Evolutionary conservation across 2,329 filamentous ascomycete species (phyloP), one percentile per base, ranked within the genome.

Genomic region (Xenoacremonium recifei): DNA sequence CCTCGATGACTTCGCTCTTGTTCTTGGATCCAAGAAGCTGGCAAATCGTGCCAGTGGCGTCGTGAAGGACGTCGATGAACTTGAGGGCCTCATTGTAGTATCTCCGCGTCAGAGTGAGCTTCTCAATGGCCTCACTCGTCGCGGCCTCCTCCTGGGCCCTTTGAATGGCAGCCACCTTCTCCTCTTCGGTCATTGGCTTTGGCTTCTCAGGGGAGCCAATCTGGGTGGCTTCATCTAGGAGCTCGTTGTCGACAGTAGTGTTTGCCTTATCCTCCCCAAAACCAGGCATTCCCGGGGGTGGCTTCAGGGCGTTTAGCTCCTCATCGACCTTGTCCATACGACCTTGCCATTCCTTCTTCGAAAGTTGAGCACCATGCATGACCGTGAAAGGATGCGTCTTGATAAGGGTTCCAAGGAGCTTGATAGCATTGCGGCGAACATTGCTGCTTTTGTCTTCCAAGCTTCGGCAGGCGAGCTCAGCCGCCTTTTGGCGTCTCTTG

Each of bases 371-470:
- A 17, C 90, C 91, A 57, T 97, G 90, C 71, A 96, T 85, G 15
- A 91, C 83, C 27, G 87, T 89, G 58, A 96, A 99, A 2, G 93
- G 93, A 63, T 99, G 93, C 0, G 91, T 96, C 49, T 91, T 89
- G 55, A 99, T 89, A 6, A 99, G 73, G 32, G 87, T 87, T 5
- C 85, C 87, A 2, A 99, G 76, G 6, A 99, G 72, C 66, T 96
- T 97, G 63, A 99, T 93, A 3, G 93, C 91, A 62, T 97, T 97
- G 44, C 91, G 81, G 48, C 93, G 80, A 21, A 99, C 93, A 58
- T 97, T 95, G 67, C 93, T 99, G 69, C 92, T 97, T 75, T 95
- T 97, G 70, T 99, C 95, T 64, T 96, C 89, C 3, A 99, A 74
- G 64, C 92, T 97, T 54, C 88, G 81, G 42, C 87, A 84, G 1